phyloP scores from a whole-genome alignment of 106 monocot species.

The Dioscorea alata region DNA sequence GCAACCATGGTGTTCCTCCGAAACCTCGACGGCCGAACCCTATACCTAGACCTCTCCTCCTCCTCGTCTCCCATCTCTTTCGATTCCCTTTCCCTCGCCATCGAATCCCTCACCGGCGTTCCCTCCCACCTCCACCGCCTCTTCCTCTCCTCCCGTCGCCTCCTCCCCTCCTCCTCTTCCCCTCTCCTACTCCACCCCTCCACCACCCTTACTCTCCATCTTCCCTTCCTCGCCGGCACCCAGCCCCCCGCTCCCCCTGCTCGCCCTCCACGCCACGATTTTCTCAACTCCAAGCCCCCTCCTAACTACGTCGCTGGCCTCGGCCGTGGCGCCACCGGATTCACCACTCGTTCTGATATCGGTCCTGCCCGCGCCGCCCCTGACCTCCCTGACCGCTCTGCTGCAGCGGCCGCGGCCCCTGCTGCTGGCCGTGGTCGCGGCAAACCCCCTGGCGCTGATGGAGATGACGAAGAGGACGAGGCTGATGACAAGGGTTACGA shows the following conservation, averaged over 20 bases:
- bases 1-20: constrained; percentile 59
- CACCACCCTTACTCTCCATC: constrained; percentile 43
- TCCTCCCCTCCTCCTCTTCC: constrained; percentile 1
- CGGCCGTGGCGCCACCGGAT: constrained; percentile 94
- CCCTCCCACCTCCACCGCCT: constrained; percentile 1
- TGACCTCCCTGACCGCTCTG: constrained; percentile 78
- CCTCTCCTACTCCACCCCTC: background rate
- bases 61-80: background rate
- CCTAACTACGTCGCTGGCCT: constrained; percentile 95
- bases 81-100: constrained; percentile 11
- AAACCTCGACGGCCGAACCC: constrained; percentile 49
- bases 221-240: constrained; percentile 56
- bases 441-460: constrained; percentile 29
- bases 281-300: constrained; percentile 92
- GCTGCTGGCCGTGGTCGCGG: constrained; percentile 47
- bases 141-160: constrained; percentile 11
- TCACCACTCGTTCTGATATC: constrained; percentile 96
- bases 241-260: constrained; percentile 27
- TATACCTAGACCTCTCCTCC: background rate
- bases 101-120: constrained; percentile 3
- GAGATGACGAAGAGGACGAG: constrained; percentile 61
- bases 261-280: constrained; percentile 61
- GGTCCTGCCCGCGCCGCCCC: constrained; percentile 94
- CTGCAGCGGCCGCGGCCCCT: constrained; percentile 21
- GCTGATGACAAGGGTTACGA: constrained; percentile 95